Evolutionary conservation across 805 yeast genomes (phyloP).

Genomic region (Monosporozyma yasuniensis): DNA sequence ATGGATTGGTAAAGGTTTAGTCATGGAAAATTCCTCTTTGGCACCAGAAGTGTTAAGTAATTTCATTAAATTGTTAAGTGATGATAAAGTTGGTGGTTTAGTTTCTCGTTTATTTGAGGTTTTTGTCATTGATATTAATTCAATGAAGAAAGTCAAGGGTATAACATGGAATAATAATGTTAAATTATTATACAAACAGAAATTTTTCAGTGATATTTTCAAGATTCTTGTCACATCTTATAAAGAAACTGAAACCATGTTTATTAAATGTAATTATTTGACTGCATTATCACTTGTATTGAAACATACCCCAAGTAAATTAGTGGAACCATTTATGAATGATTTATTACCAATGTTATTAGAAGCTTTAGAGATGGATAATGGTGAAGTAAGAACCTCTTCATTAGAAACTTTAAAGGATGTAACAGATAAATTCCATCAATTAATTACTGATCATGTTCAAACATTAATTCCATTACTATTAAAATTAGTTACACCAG

Average conservation of each 20-base stretch:
- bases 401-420: conserved; percentile 52
- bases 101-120: conserved; percentile 54
- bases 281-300: conserved; percentile 60
- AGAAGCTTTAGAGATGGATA: conserved; percentile 46
- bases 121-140: conserved; percentile 55
- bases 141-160: conserved; percentile 43
- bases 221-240: conserved; percentile 47
- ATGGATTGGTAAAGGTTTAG: conserved; percentile 68
- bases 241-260: conserved; percentile 20
- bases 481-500: conserved; percentile 26
- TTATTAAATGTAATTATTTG: conserved; percentile 43
- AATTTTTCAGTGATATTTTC: conserved; percentile 53
- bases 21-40: conserved; percentile 44
- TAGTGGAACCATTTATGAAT: conserved; percentile 56
- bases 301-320: conserved; percentile 51
- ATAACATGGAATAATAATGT: conserved; percentile 45
- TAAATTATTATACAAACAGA: conserved; percentile 70
- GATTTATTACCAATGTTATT: conserved; percentile 63
- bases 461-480: conserved; percentile 49
- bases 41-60: conserved; percentile 30
- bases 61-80: conserved; percentile 32
- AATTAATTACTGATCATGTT: conserved; percentile 44
- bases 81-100: conserved; percentile 27
- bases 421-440: conserved; percentile 47
- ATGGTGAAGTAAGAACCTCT: conserved; percentile 46